Evolutionary conservation across 306 rosid genomes (phyloP).

Genomic region (Vicia villosa): DNA sequence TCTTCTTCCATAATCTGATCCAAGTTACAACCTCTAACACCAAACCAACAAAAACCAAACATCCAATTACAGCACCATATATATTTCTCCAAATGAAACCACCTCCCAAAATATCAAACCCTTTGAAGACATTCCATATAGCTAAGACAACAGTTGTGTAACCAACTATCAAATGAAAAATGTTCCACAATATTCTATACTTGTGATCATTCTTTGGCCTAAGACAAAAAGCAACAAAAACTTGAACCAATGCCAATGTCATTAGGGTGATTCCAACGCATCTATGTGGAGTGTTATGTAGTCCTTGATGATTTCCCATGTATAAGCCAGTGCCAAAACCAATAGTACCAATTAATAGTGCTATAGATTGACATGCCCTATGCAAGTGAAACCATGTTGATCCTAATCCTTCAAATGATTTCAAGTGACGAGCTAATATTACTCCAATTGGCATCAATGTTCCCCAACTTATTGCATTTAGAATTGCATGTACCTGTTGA

Average conservation of each 20-base stretch:
- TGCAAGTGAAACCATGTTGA: slow-evolving; percentile 38
- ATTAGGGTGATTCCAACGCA: slow-evolving; percentile 37
- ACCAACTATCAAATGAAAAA: slow-evolving; percentile 27
- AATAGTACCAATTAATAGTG: neutral
- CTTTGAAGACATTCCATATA: slow-evolving; percentile 29
- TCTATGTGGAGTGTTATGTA: too few species aligned
- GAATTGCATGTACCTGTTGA: slow-evolving; percentile 38
- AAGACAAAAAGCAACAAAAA: neutral
- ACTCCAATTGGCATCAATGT: slow-evolving; percentile 43
- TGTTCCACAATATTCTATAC: slow-evolving; percentile 26
- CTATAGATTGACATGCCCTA: slow-evolving; percentile 8
- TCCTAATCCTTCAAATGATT: slow-evolving; percentile 1
- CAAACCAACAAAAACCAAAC: neutral
- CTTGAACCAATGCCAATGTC: slow-evolving; percentile 17
- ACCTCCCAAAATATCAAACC: slow-evolving; percentile 19
- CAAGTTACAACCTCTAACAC: too few species aligned
- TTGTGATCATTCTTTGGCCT: slow-evolving; percentile 34
- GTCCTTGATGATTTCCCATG: slow-evolving; percentile 6
- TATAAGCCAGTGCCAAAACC: slow-evolving; percentile 29
- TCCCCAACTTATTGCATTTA: slow-evolving; percentile 48
- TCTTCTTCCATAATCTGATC: too few species aligned
- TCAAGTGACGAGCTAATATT: slow-evolving; percentile 38
- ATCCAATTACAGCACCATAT: neutral
- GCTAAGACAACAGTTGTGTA: slow-evolving; percentile 23
- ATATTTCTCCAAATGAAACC: neutral